A percentile compares a stretch with the other conserved stretches of the same genome.
phyloP scores from a whole-genome alignment of 768 basidiomycete genomes.

The Tricholoma sp. region DNA sequence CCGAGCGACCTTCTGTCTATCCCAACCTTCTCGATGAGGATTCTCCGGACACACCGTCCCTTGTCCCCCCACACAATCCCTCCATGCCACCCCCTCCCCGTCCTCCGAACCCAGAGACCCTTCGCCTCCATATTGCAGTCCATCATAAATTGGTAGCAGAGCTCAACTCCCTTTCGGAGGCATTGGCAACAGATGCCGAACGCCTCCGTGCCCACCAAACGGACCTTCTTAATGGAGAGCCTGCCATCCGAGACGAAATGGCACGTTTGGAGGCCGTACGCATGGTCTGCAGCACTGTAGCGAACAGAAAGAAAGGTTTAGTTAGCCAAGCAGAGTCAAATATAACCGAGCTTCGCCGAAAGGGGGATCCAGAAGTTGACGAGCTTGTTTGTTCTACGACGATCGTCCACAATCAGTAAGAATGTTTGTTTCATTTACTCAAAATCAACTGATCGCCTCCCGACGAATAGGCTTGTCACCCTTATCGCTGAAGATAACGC shows the following conservation, averaged over 20 bases:
- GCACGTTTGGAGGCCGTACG: constrained; percentile 87
- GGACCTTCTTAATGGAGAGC: constrained; percentile 85
- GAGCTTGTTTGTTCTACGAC: constrained; percentile 94
- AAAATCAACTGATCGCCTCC: neutral
- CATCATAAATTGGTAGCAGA: constrained; percentile 72
- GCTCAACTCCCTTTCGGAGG: constrained; percentile 63
- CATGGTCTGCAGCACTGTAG: constrained; percentile 82
- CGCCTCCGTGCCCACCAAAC: constrained; percentile 74
- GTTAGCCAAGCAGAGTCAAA: constrained; percentile 69
- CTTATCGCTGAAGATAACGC: constrained; percentile 99
- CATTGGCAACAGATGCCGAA: constrained; percentile 62
- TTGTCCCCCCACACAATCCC: constrained; percentile 13
- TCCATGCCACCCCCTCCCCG: constrained; percentile 55
- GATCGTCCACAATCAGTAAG: constrained; percentile 96
- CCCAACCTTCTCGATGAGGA: constrained; percentile 68
- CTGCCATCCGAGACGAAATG: constrained; percentile 96
- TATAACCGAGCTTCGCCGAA: constrained; percentile 70
- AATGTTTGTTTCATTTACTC: constrained; percentile 6
- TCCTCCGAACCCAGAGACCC: constrained; percentile 86
- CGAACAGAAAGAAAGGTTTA: constrained; percentile 55
- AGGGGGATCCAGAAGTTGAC: constrained; percentile 91
- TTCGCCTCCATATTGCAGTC: constrained; percentile 73
- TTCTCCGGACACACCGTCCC: constrained; percentile 22
- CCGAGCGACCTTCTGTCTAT: constrained; percentile 25
- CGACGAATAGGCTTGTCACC: constrained; percentile 69